Base-by-base conservation (phyloP, 1,284 basidiomycete species). In the Leccinum griseonigrum region DNA sequence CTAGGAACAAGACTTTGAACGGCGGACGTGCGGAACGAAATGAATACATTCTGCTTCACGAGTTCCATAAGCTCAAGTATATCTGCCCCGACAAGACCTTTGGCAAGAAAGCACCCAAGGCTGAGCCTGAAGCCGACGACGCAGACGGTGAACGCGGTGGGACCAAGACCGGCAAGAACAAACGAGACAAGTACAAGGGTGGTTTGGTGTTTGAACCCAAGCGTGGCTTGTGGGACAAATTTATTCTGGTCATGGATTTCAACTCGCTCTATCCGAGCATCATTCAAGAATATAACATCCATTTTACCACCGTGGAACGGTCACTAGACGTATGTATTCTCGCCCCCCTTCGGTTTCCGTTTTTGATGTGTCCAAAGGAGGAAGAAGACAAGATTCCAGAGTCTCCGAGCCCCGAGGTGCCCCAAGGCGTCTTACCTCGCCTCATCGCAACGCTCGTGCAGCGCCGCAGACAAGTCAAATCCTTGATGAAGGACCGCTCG, bases 201-300 rank as follows among this genome's bases (percentile, higher is more conserved):
- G 97, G 97, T 79, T 84, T 98, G 56, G 97, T 99, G 14, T 97
- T 99, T 66, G 95, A 98, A 67, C 97, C 97, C 0, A 97, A 98
- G 78, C 84, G 94, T 61, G 95, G 96, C 5, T 79, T 99, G 56
- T 99, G 94, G 93, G 97, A 99, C 80, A 97, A 91, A 70, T 97
- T 86, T 74, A 93, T 99, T 74, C 83, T 99, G 31, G 97, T 99
- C 74, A 99, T 99, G 97, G 97, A 99, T 78, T 99, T 99, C 87
- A 99, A 99, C 79, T 98, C 95, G 68, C 83, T 99, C 63, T 99
- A 99, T 75, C 97, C 97, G 9, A 96, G 93, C 76, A 99, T 99
- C 79, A 99, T 99, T 61, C 97, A 99, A 71, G 97, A 99, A 80
- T 99, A 94, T 77, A 99, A 99, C 74, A 98, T 99, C 69, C 96